A percentile compares a stretch with the other conserved stretches of the same genome.
phyloP scores from a whole-genome alignment of 306 rosid species.

The Prunus padus region DNA sequence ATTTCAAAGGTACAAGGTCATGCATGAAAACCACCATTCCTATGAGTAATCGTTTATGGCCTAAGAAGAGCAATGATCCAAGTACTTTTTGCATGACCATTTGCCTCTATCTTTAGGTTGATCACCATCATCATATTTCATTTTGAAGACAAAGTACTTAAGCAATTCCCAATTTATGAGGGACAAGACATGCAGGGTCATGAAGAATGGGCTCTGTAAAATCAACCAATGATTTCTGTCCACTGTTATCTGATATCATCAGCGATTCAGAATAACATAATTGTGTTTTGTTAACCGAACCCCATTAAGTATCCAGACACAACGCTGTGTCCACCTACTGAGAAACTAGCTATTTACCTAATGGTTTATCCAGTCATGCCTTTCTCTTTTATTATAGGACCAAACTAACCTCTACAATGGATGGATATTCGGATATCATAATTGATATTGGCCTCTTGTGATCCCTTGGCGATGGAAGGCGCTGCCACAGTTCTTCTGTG shows the following conservation, averaged over 20 bases:
- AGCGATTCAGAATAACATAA: too few relatives aligned
- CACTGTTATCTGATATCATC: too few relatives aligned
- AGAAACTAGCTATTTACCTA: too few relatives aligned
- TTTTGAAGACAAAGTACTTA: background rate
- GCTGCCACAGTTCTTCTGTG: slow-evolving; percentile 98
- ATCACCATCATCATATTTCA: background rate
- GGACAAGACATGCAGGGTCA: too few relatives aligned
- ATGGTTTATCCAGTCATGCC: background rate
- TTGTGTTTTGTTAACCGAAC: too few relatives aligned
- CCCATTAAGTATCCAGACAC: too few relatives aligned
- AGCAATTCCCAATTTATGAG: too few relatives aligned
- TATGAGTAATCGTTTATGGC: background rate
- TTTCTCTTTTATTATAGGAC: background rate
- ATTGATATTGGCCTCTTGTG: slow-evolving; percentile 60
- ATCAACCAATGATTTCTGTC: too few relatives aligned
- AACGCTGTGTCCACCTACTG: too few relatives aligned
- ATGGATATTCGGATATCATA: slow-evolving; percentile 77
- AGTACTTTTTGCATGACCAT: background rate
- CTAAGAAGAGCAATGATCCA: background rate
- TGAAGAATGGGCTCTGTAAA: too few relatives aligned
- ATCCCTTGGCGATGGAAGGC: slow-evolving; percentile 75
- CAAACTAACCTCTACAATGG: slow-evolving; percentile 64
- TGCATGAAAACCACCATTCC: background rate
- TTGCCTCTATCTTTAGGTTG: background rate
- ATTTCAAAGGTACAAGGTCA: background rate